Percentiles rank a stretch among this genome's conserved stretches.
Evolutionary conservation across 2,329 filamentous ascomycete genomes (phyloP).

Genomic region (Ophiostoma australiae): DNA sequence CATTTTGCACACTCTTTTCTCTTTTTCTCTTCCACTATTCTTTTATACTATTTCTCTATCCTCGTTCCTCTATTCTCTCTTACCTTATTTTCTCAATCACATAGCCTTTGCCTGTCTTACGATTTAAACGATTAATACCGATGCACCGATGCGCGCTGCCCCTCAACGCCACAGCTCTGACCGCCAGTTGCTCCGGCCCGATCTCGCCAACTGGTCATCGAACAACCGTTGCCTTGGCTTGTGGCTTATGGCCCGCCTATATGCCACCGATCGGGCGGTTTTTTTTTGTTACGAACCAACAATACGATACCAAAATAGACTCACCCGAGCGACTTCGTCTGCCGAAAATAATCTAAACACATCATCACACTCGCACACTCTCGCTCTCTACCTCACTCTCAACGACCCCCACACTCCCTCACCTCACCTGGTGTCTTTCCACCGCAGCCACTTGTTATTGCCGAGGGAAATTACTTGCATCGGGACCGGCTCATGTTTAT

Average conservation of each 20-base stretch:
- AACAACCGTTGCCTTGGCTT: background rate
- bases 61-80: background rate
- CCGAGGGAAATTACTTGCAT: constrained; percentile 10
- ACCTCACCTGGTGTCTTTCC: background rate
- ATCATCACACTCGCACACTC: background rate
- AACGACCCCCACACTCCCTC: background rate
- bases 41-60: background rate
- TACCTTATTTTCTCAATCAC: constrained; percentile 9
- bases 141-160: constrained; percentile 2
- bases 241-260: background rate
- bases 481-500: constrained; percentile 18
- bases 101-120: constrained; percentile 10
- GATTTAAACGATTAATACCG: constrained; percentile 10
- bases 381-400: background rate
- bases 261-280: background rate
- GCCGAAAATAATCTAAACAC: background rate
- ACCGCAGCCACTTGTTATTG: background rate
- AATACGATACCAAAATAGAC: constrained; percentile 12
- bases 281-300: background rate
- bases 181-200: background rate
- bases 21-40: background rate
- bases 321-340: background rate
- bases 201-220: background rate
- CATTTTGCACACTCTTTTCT: background rate
- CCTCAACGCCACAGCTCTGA: constrained; percentile 7